phyloP scores from a whole-genome alignment of 2,329 filamentous ascomycete genomes.

The Cryphonectria japonica region DNA sequence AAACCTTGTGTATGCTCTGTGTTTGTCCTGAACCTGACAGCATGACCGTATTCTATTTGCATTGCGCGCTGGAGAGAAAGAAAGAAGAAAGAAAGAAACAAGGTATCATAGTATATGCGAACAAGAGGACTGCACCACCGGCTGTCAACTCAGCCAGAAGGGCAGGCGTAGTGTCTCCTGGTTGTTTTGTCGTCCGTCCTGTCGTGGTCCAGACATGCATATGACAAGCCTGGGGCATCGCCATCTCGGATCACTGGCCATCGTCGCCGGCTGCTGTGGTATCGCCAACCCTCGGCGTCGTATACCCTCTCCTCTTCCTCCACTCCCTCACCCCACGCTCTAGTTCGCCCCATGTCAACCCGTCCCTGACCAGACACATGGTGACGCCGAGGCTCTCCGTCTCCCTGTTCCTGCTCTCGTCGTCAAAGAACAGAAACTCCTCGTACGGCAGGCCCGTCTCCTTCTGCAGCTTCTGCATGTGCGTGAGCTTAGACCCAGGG shows the following conservation, averaged over 20 bases:
- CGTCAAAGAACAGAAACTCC: slow-evolving; percentile 96
- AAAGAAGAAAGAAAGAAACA: too few relatives aligned
- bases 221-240: neutral
- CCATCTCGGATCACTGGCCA: neutral
- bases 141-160: too few relatives aligned
- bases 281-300: neutral
- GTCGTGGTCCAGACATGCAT: too few relatives aligned
- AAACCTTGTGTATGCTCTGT: neutral
- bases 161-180: too few relatives aligned
- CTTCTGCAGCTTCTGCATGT: slow-evolving; percentile 76
- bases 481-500: slow-evolving; percentile 80
- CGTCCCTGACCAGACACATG: slow-evolving; percentile 81
- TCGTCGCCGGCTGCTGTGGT: neutral
- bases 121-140: too few relatives aligned
- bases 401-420: slow-evolving; percentile 84
- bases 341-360: slow-evolving; percentile 75
- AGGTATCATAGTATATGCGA: too few relatives aligned
- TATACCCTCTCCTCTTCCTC: slow-evolving; percentile 68
- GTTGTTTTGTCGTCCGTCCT: too few relatives aligned
- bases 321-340: slow-evolving; percentile 81
- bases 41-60: neutral
- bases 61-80: neutral
- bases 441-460: slow-evolving; percentile 72
- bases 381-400: slow-evolving; percentile 79
- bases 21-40: neutral